A percentile compares a stretch with the other conserved stretches of the same genome.
phyloP scores from a whole-genome alignment of 768 basidiomycete genomes.

The Lactarius sanguifluus region DNA sequence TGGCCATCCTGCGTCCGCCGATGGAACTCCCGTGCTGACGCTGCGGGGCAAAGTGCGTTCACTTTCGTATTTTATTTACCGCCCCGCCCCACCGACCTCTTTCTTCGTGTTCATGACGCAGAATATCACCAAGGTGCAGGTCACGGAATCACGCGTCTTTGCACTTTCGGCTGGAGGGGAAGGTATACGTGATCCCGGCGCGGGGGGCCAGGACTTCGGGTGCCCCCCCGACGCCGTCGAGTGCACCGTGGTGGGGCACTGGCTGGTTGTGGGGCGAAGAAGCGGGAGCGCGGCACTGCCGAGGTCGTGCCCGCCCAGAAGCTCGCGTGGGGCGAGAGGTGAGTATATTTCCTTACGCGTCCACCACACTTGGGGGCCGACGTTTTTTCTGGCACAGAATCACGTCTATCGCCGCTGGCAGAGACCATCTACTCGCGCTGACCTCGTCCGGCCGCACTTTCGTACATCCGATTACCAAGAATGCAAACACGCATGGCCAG shows the following conservation, averaged over 20 bases:
- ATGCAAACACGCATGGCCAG: slow-evolving; percentile 81
- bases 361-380: background rate
- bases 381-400: slow-evolving; percentile 47
- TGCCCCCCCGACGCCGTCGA: slow-evolving; percentile 41
- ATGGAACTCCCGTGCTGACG: slow-evolving; percentile 48
- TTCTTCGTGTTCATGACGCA: slow-evolving; percentile 34
- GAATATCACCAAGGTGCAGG: slow-evolving; percentile 67
- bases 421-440: slow-evolving; percentile 67
- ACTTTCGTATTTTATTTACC: no score
- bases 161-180: slow-evolving; percentile 78
- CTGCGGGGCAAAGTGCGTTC: slow-evolving; percentile 61
- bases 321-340: slow-evolving; percentile 70
- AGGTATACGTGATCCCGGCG: slow-evolving; percentile 67
- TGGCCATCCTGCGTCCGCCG: slow-evolving; percentile 36
- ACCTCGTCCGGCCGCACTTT: slow-evolving; percentile 76
- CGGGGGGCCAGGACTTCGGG: slow-evolving; percentile 44
- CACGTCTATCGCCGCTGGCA: slow-evolving; percentile 68
- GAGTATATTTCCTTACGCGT: slow-evolving; percentile 23
- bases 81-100: no score
- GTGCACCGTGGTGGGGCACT: slow-evolving; percentile 59
- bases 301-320: slow-evolving; percentile 59
- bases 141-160: slow-evolving; percentile 62
- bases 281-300: slow-evolving; percentile 51
- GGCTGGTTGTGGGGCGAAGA: slow-evolving; percentile 59
- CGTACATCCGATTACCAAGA: slow-evolving; percentile 68